phyloP scores from a whole-genome alignment of 1,139 yeast species.

The Hansenula anomala region DNA sequence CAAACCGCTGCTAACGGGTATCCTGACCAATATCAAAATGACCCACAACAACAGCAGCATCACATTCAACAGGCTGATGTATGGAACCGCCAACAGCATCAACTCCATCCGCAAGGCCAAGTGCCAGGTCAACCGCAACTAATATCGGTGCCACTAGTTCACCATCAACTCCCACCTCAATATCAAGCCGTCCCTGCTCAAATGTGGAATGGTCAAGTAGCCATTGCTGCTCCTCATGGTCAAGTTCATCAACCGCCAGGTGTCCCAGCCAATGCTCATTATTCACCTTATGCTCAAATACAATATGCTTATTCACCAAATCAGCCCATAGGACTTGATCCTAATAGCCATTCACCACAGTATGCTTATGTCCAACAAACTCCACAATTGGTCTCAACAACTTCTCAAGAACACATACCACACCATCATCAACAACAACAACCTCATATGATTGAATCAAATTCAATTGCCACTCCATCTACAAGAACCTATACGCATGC shows the following conservation, averaged over 20 bases:
- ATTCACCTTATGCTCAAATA: background rate
- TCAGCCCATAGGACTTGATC: background rate
- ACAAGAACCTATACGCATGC: background rate
- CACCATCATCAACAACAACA: background rate
- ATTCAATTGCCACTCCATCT: no score
- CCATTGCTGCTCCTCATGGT: background rate
- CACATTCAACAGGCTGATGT: no score
- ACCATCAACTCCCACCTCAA: background rate
- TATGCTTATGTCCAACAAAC: background rate
- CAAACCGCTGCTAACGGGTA: no score
- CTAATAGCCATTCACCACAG: background rate
- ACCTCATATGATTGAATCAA: no score
- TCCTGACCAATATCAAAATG: no score
- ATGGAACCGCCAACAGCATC: background rate
- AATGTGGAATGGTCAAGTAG: constrained; percentile 2
- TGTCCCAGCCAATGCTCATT: no score
- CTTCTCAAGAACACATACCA: background rate
- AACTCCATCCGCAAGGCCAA: background rate
- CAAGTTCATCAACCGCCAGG: no score
- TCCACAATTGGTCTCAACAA: background rate
- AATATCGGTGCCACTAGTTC: background rate
- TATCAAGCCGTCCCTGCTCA: background rate
- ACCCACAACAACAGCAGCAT: no score
- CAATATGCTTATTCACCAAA: constrained; percentile 1
- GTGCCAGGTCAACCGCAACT: background rate